A percentile compares a stretch with the other conserved stretches of the same genome.
Evolutionary conservation across 1,139 yeast species (phyloP).

Genomic region (Wickerhamiella infanticola): DNA sequence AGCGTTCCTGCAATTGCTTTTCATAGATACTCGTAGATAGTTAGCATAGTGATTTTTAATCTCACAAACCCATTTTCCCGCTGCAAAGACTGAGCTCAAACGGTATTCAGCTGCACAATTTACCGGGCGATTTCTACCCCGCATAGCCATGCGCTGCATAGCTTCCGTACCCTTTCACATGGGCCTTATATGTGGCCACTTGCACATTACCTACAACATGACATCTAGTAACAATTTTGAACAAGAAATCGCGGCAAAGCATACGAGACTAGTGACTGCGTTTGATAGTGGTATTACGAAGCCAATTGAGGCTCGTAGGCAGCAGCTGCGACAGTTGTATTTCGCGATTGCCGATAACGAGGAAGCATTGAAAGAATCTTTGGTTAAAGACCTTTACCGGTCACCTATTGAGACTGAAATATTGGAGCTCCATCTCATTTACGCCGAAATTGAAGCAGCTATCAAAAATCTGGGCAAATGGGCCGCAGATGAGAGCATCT

Average conservation of each 20-base stretch:
- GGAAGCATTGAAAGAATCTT: constrained; percentile 40
- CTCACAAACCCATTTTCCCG: too few relatives aligned
- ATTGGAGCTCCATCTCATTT: constrained; percentile 38
- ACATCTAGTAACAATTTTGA: constrained; percentile 30
- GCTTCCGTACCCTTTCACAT: too few relatives aligned
- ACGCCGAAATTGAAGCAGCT: constrained; percentile 43
- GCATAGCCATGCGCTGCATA: too few relatives aligned
- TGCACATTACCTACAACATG: too few relatives aligned
- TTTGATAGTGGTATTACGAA: constrained; percentile 38
- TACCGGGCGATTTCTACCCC: too few relatives aligned
- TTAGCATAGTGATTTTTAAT: too few relatives aligned
- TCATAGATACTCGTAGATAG: too few relatives aligned
- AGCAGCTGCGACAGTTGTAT: constrained; percentile 53
- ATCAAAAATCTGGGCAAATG: constrained; percentile 47
- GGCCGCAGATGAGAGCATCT: constrained; percentile 39
- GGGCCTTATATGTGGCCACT: too few relatives aligned
- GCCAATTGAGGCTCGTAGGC: constrained; percentile 41
- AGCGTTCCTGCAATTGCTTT: too few relatives aligned
- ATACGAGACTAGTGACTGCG: constrained; percentile 28
- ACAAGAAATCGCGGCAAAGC: constrained; percentile 35
- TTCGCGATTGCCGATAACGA: constrained; percentile 48
- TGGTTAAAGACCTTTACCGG: constrained; percentile 52
- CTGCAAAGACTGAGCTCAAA: too few relatives aligned
- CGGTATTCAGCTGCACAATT: too few relatives aligned
- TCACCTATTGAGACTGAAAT: constrained; percentile 43